Base-by-base conservation (phyloP, 2,329 filamentous ascomycete genomes). In the Aspergillus hortae region DNA sequence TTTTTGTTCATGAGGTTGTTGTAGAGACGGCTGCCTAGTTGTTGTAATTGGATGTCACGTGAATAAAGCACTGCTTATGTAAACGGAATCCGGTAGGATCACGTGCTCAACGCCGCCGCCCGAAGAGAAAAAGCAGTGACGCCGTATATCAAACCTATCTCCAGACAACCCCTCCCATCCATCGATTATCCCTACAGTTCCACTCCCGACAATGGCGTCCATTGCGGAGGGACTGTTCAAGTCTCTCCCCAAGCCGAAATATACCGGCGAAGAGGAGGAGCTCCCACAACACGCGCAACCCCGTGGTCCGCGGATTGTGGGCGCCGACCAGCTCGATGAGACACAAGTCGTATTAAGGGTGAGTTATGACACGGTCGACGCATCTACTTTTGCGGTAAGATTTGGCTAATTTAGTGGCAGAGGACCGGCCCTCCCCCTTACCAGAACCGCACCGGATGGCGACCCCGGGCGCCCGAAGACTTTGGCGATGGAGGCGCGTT, bases 401-500 rank as follows among this genome's bases (percentile, higher is more conserved):
- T 46, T 4, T 12, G 19, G 38, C 32, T 30, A 21, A 23, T 23
- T 4, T 4, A 30, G 27, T 11, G 7, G 9, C 27, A 88, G 82
- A 87, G 86, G 76, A 81, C 83, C 52, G 92, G 92, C 15, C 91
- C 92, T 53, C 94, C 94, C 9, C 80, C 90, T 1, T 99, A 97
- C 63, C 90, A 90, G 46, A 86, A 91, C 69, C 87, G 94, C 65
- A 74, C 84, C 69, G 89, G 89, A 82, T 99, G 94, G 94, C 85
- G 94, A 59, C 94, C 94, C 30, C 87, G 92, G 65, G 81, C 81
- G 38, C 84, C 88, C 57, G 92, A 96, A 68, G 94, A 99, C 72
- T 99, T 92, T 74, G 92, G 90, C 63, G 92, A 97, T 78, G 94
- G 94, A 58, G 94, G 94, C 63, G 91, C 92, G 48, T 99, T 96